phyloP scores from a whole-genome alignment of 2,329 filamentous ascomycete genomes.

The Orbilia blumenaviensis region DNA sequence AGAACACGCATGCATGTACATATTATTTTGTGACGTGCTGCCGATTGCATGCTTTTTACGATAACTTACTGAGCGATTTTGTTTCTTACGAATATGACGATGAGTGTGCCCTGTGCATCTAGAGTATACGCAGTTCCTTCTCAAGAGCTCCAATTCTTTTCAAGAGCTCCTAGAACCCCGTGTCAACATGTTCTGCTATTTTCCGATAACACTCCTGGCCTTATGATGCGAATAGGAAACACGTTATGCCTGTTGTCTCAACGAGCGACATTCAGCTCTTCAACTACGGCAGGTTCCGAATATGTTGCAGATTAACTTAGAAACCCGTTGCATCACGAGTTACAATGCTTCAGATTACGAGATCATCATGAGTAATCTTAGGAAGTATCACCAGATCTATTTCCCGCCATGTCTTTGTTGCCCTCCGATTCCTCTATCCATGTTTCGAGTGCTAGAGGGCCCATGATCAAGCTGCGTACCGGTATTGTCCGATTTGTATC shows the following conservation, averaged over 20 bases:
- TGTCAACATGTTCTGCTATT: background rate
- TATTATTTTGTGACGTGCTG: slow-evolving; percentile 70
- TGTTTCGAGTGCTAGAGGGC: slow-evolving; percentile 36
- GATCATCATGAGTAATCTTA: background rate
- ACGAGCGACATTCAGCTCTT: too few species aligned
- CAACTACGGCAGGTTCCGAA: background rate
- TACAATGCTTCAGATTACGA: background rate
- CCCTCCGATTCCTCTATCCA: slow-evolving; percentile 42
- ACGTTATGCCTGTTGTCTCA: too few species aligned
- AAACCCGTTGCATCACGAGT: background rate
- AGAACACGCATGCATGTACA: slow-evolving; percentile 58
- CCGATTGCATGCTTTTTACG: slow-evolving; percentile 64
- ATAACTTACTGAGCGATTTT: slow-evolving; percentile 63
- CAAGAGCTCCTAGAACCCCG: too few species aligned
- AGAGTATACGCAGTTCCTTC: background rate
- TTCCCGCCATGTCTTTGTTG: slow-evolving; percentile 7
- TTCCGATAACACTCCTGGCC: background rate
- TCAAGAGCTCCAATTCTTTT: too few species aligned
- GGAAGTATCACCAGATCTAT: background rate
- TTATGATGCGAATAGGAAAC: background rate
- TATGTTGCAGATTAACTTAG: background rate
- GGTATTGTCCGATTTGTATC: slow-evolving; percentile 30
- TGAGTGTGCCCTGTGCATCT: background rate
- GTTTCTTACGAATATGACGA: slow-evolving; percentile 58
- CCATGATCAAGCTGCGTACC: slow-evolving; percentile 28